Base-by-base conservation (phyloP, 176 grass and related monocot species). In the Oryza glaberrima region DNA sequence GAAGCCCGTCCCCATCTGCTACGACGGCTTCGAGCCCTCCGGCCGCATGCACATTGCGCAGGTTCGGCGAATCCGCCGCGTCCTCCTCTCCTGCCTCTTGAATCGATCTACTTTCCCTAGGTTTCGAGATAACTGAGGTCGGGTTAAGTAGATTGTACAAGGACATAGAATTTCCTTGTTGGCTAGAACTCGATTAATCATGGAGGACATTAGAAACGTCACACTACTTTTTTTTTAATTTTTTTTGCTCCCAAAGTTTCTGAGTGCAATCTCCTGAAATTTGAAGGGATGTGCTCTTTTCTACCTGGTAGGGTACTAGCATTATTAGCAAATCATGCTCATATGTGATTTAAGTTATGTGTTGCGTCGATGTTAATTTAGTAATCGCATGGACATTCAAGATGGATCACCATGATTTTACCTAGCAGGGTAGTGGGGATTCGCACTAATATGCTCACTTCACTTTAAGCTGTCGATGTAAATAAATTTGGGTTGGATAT, bases 41-140 rank as follows among this genome's bases (percentile, higher is more conserved):
- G 96, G 90, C 8, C 79, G 96, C 79, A 93, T 98, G 91, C 93
- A 94, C 88, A 90, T 94, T 44, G 93, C 90, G 1, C 90, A 92
- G 93, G 90, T 94, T 75, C 23, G 22, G 32, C 32, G 32, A 70
- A 40, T 69, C 20, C 44, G 11, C 35, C 7, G 0, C 30, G 0
- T 32, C 17, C 1, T 3, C 0, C 8, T 8, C 0, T 6, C 25
- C 23, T 46, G 2, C 43, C 7, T 5, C 44, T 5, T 6, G 12
- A 72, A 26, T 47, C 70, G 41, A 72, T 72, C 40, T 46, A 46
- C 51, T 82, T 28, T 1, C 25, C 1, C 17, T 74, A 63, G 58
- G 58, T 63, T 23, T 9, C 13, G 6, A 58, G 54, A 19, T 6
- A 19, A n/a, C 19, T n/a, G 19, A 32, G 30, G 7, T n/a, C 3